Evolutionary conservation across 2,329 filamentous ascomycete species (phyloP), one percentile per base, ranked within the genome.

Genomic region (Pseudophaeomoniella oleicola): DNA sequence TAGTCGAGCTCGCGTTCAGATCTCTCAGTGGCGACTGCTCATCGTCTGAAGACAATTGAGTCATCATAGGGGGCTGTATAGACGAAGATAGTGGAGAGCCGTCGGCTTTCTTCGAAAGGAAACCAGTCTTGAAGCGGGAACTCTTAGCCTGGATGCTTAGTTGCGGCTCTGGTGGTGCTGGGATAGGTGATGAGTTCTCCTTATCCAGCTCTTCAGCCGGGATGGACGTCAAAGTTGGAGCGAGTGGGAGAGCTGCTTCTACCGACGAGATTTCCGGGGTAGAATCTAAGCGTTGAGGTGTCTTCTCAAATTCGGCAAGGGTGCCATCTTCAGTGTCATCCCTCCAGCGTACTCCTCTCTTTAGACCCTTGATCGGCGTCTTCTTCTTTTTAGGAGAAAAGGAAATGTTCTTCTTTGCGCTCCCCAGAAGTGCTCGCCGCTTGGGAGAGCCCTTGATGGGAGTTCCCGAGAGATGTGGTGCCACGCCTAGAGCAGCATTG

Each of bases 231-330:
- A 64, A 55, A 11, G 59, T 58, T n/a, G 63, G 60, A n/a, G 58
- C 48, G 2, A 59, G 53, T 10, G 59, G 46, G 2, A 66, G 45
- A 10, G 50, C 51, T 14, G 56, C 51, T 32, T 74, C 69, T 30
- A 66, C 56, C 17, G 70, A 68, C 12, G 71, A 72, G 16, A 58
- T 57, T 35, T 76, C 71, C 4, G 75, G 72, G 1, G 73, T 71
- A 2, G 66, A 65, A 12, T 72, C 64, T 5, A 70, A 57, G 51
- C 78, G 81, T 55, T 86, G 72, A 1, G 90, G 88, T 2, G 88
- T 94, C 59, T 85, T 84, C 51, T 88, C 83, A 53, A 88, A 94
- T 53, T 96, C 90, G 9, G 82, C 86, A 38, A 96, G 63, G 1
- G 79, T 78, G 16, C 86, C 87, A 36, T 88, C 76, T 51, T 92